Percentiles rank a stretch among this genome's conserved stretches.
Conservation (phyloP, 2,329 filamentous ascomycete genomes). For the Trichoderma afroharzianum region DNA sequence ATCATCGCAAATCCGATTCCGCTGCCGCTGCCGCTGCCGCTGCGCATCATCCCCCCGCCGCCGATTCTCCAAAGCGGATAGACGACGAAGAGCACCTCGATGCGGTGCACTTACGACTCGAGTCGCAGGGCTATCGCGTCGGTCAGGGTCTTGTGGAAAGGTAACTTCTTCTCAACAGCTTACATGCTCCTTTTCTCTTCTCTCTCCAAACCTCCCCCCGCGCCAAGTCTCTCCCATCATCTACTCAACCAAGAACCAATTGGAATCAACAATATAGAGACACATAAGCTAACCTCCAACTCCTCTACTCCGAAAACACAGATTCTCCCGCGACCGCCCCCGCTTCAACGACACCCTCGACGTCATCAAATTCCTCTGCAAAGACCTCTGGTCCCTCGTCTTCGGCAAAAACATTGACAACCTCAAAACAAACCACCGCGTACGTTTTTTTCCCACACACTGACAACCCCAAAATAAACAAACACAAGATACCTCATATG, state of each 20-base stretch:
- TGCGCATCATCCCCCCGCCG: neutral
- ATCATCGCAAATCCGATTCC: neutral
- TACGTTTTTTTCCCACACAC: slow-evolving; percentile 35
- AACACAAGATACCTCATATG: neutral
- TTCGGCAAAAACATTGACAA: slow-evolving; percentile 99
- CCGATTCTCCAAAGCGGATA: slow-evolving; percentile 25
- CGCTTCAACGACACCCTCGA: slow-evolving; percentile 90
- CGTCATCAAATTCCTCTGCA: slow-evolving; percentile 97
- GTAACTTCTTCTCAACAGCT: slow-evolving; percentile 42
- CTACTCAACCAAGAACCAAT: too few species aligned
- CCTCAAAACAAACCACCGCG: slow-evolving; percentile 93
- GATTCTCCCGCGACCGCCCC: slow-evolving; percentile 78
- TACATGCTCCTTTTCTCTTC: neutral
- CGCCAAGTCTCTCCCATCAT: slow-evolving; percentile 17
- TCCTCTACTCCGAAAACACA: slow-evolving; percentile 30
- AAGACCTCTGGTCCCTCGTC: slow-evolving; percentile 91
- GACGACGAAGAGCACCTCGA: slow-evolving; percentile 82
- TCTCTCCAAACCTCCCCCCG: neutral
- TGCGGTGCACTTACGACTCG: slow-evolving; percentile 78
- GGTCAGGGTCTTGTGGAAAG: slow-evolving; percentile 89
- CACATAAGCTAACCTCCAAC: neutral
- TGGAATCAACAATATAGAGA: neutral
- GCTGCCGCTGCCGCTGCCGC: neutral
- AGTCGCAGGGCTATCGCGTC: slow-evolving; percentile 83
- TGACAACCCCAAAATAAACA: neutral